A percentile compares a stretch with the other conserved stretches of the same genome.
Evolutionary conservation across 495 filamentous ascomycete genomes (phyloP).

Genomic region (Staphylotrichum tortipilum): DNA sequence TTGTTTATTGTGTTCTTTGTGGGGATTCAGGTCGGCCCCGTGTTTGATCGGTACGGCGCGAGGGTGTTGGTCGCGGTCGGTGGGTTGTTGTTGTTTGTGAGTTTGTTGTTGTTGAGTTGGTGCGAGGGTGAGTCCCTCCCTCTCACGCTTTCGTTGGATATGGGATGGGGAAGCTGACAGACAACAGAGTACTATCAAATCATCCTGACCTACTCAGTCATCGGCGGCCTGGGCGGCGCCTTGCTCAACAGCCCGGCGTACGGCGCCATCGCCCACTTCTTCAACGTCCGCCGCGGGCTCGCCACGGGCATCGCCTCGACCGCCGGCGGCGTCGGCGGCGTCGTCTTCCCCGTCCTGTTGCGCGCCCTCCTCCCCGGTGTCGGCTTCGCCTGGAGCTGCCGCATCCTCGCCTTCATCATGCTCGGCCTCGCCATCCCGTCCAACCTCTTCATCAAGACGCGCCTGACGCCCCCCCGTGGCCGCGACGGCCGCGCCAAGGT

Average conservation of each 20-base stretch:
- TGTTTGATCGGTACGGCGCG: conserved; percentile 57
- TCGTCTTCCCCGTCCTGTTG: conserved; percentile 51
- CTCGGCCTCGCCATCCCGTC: conserved; percentile 44
- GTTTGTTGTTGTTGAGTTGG: conserved; percentile 47
- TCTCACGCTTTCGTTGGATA: too few species aligned
- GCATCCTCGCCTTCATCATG: conserved; percentile 51
- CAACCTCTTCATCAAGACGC: conserved; percentile 46
- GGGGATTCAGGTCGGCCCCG: conserved; percentile 57
- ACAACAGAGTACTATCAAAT: conserved; percentile 55
- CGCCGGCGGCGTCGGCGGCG: conserved; percentile 52
- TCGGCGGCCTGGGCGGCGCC: conserved; percentile 49
- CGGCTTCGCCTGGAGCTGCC: conserved; percentile 51
- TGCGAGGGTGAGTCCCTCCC: conserved; percentile 31
- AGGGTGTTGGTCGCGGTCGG: conserved; percentile 45
- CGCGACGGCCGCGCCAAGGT: conserved; percentile 19
- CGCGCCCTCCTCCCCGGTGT: conserved; percentile 39
- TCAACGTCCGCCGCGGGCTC: conserved; percentile 49
- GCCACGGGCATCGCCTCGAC: conserved; percentile 59
- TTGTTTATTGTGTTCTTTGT: conserved; percentile 56
- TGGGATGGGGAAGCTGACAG: neutral
- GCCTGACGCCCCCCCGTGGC: conserved; percentile 35
- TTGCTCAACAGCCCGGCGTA: conserved; percentile 53
- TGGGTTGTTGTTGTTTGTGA: conserved; percentile 41
- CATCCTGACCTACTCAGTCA: conserved; percentile 50
- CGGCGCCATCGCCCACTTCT: conserved; percentile 57